Conservation (phyloP, 2,329 filamentous ascomycete genomes). For the Ophiostoma sp. region DNA sequence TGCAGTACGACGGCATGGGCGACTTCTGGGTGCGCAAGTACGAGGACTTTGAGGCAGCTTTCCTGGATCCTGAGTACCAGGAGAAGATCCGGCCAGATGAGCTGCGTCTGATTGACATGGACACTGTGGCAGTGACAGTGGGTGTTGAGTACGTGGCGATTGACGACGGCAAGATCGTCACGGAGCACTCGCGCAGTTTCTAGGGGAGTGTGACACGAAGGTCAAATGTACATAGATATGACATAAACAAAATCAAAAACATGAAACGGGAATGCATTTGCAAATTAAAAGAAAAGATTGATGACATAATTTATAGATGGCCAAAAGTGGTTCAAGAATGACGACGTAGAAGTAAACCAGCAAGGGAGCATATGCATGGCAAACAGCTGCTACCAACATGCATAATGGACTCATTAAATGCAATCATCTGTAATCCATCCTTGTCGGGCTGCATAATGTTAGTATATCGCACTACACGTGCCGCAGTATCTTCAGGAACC, state of each 20-base stretch:
- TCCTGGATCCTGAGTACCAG: slow-evolving; percentile 20
- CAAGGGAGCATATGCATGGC: no score
- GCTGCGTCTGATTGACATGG: slow-evolving; percentile 18
- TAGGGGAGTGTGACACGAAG: not conserved
- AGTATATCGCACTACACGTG: not conserved
- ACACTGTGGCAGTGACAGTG: slow-evolving; percentile 5
- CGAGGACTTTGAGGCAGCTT: slow-evolving; percentile 19
- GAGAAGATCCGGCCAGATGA: slow-evolving; percentile 18
- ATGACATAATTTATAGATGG: no score
- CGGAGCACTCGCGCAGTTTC: slow-evolving; percentile 1
- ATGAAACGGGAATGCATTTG: not conserved
- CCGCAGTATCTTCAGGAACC: not conserved
- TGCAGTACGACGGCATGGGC: slow-evolving; percentile 19
- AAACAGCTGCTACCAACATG: no score
- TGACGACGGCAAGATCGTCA: slow-evolving; percentile 16
- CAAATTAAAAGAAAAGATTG: no score
- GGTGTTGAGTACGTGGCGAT: slow-evolving; percentile 18
- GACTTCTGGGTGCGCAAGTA: slow-evolving; percentile 23
- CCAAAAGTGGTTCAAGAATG: no score
- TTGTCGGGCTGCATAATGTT: not conserved
- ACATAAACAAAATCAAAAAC: not conserved
- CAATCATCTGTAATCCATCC: not conserved
- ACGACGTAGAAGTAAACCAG: no score
- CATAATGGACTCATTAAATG: no score
- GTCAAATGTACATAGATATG: not conserved